Base-by-base conservation (phyloP, 352 stramenopile genomes). In the Plasmopara viticola region DNA sequence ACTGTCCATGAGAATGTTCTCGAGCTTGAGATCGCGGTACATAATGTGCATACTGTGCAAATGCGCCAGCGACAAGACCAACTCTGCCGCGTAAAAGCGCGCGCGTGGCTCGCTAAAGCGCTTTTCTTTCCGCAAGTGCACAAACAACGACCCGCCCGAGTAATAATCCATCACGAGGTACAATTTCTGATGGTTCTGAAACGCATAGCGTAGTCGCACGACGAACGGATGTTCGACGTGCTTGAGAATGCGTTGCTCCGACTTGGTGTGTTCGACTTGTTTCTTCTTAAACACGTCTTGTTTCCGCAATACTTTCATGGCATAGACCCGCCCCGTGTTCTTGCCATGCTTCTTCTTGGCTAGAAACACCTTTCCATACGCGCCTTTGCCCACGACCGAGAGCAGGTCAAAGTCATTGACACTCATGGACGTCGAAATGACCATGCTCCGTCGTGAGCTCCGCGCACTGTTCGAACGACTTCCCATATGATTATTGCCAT, bases 91-190 rank as follows among this genome's bases (percentile, higher is more conserved):
- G 58, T 96, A 95, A 46, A 95, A 96, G 55, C 76, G 71, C 28
- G 82, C 77, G 12, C 80, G 74, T 17, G 59, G 55, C 45, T 94
- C 82, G 5, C 57, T 56, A 38, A 95, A 93, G 8, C 64, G 64
- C 52, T 86, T 84, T 50, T 70, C 69, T 48, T 92, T 93, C 49
- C 76, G 75, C 49, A 96, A 38, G 58, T 95, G 86, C 34, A 90
- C 72, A 58, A 93, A 93, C 18, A 96, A 63, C 53, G 79, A 89
- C 14, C 86, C 86, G 28, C 86, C 86, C 39, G 68, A 77, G 68
- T 90, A 95, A 62, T 95, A 96, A 44, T 95, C 86, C 76, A 95
- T 90, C 8, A 96, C 84, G 14, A 96, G 47, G 46, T 94, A 94
- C 33, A 96, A 58, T 55, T 94, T 94, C 62, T 91, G 70, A 29